phyloP scores from a whole-genome alignment of 2,329 filamentous ascomycete species.

The Colletotrichum tropicale region DNA sequence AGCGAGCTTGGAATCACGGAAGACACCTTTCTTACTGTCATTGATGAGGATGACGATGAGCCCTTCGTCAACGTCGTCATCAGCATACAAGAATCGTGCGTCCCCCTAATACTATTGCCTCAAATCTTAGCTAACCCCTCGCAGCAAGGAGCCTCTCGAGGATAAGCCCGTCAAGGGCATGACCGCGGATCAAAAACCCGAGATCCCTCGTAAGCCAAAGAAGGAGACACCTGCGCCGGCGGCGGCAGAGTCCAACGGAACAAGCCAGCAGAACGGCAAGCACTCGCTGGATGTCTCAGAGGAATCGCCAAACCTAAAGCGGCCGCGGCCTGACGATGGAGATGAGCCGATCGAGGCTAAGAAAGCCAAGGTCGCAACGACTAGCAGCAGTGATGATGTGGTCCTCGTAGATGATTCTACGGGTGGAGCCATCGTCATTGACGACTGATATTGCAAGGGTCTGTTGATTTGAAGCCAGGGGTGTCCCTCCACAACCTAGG shows the following conservation, averaged over 20 bases:
- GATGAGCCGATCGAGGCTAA: constrained; percentile 44
- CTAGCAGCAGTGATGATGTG: constrained; percentile 44
- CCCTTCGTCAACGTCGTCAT: constrained; percentile 83
- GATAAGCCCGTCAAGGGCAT: constrained; percentile 61
- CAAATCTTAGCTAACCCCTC: constrained; percentile 27
- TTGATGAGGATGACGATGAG: constrained; percentile 79
- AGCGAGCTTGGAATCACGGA: constrained; percentile 76
- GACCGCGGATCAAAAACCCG: constrained; percentile 43
- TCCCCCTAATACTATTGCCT: constrained; percentile 1
- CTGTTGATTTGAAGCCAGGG: not conserved
- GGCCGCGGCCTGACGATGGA: constrained; percentile 46
- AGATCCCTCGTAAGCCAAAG: constrained; percentile 61
- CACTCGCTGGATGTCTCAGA: constrained; percentile 37
- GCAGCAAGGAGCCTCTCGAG: constrained; percentile 44
- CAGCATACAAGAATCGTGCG: constrained; percentile 67
- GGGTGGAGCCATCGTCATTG: constrained; percentile 71
- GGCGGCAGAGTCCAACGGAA: constrained; percentile 40
- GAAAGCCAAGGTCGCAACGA: constrained; percentile 49
- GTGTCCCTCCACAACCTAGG: not conserved
- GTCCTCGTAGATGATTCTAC: constrained; percentile 36
- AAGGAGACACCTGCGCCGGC: constrained; percentile 31
- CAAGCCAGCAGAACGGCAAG: constrained; percentile 45
- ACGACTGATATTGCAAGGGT: constrained; percentile 48
- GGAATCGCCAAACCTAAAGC: constrained; percentile 46
- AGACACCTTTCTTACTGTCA: constrained; percentile 80